phyloP scores from a whole-genome alignment of 371 early-diverging fungal genomes.

The Syncephalastrum racemosum region DNA sequence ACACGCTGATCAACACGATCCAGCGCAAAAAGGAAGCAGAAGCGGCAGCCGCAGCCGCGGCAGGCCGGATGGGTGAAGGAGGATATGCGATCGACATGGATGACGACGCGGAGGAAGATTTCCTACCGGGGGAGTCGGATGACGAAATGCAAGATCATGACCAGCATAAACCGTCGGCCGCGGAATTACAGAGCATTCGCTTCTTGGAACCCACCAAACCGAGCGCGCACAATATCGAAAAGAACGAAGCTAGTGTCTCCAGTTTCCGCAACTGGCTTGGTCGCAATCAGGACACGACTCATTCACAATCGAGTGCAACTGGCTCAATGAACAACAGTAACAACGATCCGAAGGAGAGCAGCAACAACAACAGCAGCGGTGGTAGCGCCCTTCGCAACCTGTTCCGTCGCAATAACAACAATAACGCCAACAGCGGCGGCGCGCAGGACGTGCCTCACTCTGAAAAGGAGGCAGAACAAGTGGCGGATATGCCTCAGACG shows the following conservation, averaged over 20 bases:
- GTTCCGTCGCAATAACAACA: conserved; percentile 27
- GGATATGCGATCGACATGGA: conserved; percentile 12
- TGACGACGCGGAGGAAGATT: conserved; percentile 30
- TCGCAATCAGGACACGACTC: conserved; percentile 11
- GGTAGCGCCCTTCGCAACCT: conserved; percentile 28
- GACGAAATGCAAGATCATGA: conserved; percentile 1
- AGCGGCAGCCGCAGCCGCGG: conserved; percentile 1
- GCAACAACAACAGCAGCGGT: conserved; percentile 1
- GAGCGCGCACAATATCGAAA: conserved; percentile 20
- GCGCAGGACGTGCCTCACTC: conserved; percentile 5
- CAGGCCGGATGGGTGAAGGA: not conserved
- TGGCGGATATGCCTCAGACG: conserved; percentile 1
- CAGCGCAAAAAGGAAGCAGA: conserved; percentile 16
- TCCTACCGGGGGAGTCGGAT: conserved; percentile 25
- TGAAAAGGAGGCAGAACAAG: conserved; percentile 14
- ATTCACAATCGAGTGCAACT: too few relatives aligned
- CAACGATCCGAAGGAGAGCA: too few relatives aligned
- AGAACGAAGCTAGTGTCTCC: conserved; percentile 35
- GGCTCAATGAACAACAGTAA: too few relatives aligned
- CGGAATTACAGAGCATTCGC: conserved; percentile 26
- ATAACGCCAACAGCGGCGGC: conserved; percentile 2
- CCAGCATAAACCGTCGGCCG: conserved; percentile 5
- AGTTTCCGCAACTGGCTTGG: conserved; percentile 33
- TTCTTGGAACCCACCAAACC: conserved; percentile 46
- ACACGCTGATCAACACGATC: conserved; percentile 31